phyloP scores from a whole-genome alignment of 768 basidiomycete species.

The Termitomyces sp. region DNA sequence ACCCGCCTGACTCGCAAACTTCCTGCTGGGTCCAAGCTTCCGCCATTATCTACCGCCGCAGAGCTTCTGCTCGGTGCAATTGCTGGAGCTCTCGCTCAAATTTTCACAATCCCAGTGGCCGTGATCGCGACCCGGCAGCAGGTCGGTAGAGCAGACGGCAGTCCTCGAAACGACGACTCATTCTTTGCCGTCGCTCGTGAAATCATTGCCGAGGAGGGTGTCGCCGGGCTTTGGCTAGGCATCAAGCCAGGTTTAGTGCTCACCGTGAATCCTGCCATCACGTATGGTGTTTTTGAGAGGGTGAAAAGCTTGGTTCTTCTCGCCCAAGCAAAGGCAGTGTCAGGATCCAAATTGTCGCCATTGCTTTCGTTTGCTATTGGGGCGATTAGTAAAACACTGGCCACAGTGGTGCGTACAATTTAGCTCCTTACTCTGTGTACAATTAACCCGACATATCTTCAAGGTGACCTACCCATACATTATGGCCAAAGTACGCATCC shows the following conservation, averaged over 20 bases:
- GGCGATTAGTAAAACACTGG: constrained; percentile 90
- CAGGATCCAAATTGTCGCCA: constrained; percentile 65
- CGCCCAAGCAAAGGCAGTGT: constrained; percentile 43
- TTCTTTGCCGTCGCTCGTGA: constrained; percentile 79
- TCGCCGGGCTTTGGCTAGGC: constrained; percentile 89
- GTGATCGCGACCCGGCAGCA: constrained; percentile 99
- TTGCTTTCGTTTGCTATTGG: constrained; percentile 83
- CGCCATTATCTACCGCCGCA: constrained; percentile 65
- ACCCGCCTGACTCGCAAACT: constrained; percentile 61
- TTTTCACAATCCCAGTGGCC: constrained; percentile 97
- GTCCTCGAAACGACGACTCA: constrained; percentile 50
- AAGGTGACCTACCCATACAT: constrained; percentile 95
- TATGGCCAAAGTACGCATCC: constrained; percentile 95
- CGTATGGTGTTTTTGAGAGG: constrained; percentile 92
- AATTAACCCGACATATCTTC: background rate
- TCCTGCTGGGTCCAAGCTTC: constrained; percentile 57
- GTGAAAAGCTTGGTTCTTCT: constrained; percentile 73
- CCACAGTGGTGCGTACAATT: constrained; percentile 73
- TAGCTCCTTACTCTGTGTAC: background rate
- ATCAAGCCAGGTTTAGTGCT: constrained; percentile 91
- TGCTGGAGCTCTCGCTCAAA: constrained; percentile 92
- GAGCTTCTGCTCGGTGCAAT: constrained; percentile 88
- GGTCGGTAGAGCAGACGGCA: constrained; percentile 49
- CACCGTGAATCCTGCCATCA: constrained; percentile 96
- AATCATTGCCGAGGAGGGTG: constrained; percentile 86